Base-by-base conservation (phyloP, 257 asterid species). In the Cruciata laevipes region DNA sequence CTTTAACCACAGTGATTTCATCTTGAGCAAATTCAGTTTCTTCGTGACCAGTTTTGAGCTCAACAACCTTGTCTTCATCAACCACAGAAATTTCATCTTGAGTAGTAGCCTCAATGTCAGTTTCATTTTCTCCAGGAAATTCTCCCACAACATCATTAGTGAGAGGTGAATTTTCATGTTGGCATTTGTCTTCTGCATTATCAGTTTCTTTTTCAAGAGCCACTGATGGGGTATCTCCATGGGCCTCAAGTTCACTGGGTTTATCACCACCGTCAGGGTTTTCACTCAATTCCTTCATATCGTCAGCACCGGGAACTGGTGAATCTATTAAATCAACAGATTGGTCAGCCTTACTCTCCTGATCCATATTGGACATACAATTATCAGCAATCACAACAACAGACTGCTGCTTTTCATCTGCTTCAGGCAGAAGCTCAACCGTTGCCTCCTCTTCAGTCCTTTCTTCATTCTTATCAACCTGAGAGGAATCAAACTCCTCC, bases 271-370 rank as follows among this genome's bases (percentile, higher is more conserved):
- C 40, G 47, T 49, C 77, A 18, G 49, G 3, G 18, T 16, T 33
- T 8, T 32, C 62, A 72, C 3, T 40, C 52, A 32, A 47, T 57
- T 40, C 76, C 12, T 60, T 23, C 30, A n/a, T 60, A 32, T 60
- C 63, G 27, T 24, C 66, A 73, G 30, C 65, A 51, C 66, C 56
- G 49, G 73, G 52, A 61, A 33, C 73, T 67, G 57, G 49, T 14
- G 0, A 57, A 13, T 27, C 42, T 25, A 0, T 23, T 21, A 58
- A 20, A 51, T 25, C 63, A 58, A 59, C n/a, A 24, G 73, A 61
- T 25, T 21, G 69, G 62, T 51, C 72, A 64, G 40, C 63, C 65
- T 67, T 61, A 56, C 47, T 37, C 70, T 42, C 77, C 21, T 44
- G 58, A 73, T 60, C 68, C 62, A 66, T 38, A 58, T 8, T 42